Conservation (phyloP, 768 basidiomycete genomes). For the Leccinum rimulosum region DNA sequence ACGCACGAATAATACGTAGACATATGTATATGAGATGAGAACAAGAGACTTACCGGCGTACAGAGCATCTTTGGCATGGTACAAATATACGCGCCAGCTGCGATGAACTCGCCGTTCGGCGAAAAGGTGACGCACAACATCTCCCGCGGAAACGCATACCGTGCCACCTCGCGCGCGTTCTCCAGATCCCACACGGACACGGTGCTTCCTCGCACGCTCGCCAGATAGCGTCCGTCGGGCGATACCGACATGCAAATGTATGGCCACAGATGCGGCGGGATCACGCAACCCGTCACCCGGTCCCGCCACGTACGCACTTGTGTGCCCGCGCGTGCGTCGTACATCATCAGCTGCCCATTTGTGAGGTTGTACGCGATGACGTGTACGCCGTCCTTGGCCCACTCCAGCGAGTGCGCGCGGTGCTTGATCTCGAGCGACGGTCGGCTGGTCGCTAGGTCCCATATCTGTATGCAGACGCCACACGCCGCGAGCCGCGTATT, state of each 20-base stretch:
- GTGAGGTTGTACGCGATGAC: conserved; percentile 23
- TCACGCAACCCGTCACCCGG: neutral
- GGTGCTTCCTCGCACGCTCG: conserved; percentile 20
- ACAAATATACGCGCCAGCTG: conserved; percentile 17
- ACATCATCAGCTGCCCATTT: conserved; percentile 26
- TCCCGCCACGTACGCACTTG: conserved; percentile 25
- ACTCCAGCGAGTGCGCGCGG: conserved; percentile 24
- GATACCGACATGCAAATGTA: conserved; percentile 26
- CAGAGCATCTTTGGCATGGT: conserved; percentile 11
- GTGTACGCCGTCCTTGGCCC: conserved; percentile 20
- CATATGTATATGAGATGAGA: neutral
- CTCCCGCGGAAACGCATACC: conserved; percentile 21
- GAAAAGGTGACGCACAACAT: conserved; percentile 25
- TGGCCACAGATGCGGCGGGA: conserved; percentile 18
- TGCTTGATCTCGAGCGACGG: conserved; percentile 27
- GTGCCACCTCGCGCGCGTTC: conserved; percentile 12
- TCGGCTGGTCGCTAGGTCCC: conserved; percentile 18
- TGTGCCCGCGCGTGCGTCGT: conserved; percentile 15
- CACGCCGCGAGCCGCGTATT: conserved; percentile 23
- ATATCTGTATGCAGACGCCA: conserved; percentile 24
- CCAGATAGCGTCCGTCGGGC: conserved; percentile 13
- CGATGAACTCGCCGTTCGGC: conserved; percentile 20
- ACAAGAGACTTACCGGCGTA: conserved; percentile 3
- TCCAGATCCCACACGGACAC: conserved; percentile 21
- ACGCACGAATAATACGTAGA: neutral